phyloP scores from a whole-genome alignment of 495 filamentous ascomycete genomes.

The Podospora fimiseda region DNA sequence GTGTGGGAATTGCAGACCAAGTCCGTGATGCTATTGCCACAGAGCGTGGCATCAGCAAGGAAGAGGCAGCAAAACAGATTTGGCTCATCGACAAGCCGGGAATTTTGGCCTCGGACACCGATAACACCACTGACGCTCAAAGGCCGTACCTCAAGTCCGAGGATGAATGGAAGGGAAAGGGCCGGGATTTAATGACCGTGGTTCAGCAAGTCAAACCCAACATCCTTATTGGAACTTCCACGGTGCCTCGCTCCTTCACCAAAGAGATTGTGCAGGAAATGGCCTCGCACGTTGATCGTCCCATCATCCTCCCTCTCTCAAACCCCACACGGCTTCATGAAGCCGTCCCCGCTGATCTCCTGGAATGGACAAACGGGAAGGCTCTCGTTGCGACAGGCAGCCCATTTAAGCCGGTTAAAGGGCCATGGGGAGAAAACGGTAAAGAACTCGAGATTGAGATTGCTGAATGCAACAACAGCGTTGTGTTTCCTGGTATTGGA shows the following conservation, averaged over 20 bases:
- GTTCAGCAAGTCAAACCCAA: conserved; percentile 71
- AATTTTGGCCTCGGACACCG: conserved; percentile 54
- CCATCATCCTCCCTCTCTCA: conserved; percentile 77
- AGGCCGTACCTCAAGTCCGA: conserved; percentile 58
- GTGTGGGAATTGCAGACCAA: conserved; percentile 83
- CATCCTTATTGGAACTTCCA: conserved; percentile 79
- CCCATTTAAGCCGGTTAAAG: conserved; percentile 72
- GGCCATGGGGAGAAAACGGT: conserved; percentile 49
- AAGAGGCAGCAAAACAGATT: conserved; percentile 74
- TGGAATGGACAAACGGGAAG: conserved; percentile 69
- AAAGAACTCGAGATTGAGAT: conserved; percentile 54
- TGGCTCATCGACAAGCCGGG: conserved; percentile 87
- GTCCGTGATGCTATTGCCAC: conserved; percentile 70
- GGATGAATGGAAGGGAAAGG: conserved; percentile 54
- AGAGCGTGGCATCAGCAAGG: conserved; percentile 58
- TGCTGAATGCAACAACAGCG: conserved; percentile 87
- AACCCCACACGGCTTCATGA: conserved; percentile 86
- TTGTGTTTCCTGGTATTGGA: conserved; percentile 81
- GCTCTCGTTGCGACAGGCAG: conserved; percentile 80
- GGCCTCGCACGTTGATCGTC: conserved; percentile 68
- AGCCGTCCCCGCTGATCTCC: conserved; percentile 70
- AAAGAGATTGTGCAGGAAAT: conserved; percentile 69
- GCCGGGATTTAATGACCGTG: conserved; percentile 56
- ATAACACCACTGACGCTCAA: conserved; percentile 56
- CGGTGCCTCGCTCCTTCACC: conserved; percentile 72